These are phyloP conservation scores for Linum tenue DNA, from an alignment of 345 rosid genomes.

Conservation along the genomic window DNA sequence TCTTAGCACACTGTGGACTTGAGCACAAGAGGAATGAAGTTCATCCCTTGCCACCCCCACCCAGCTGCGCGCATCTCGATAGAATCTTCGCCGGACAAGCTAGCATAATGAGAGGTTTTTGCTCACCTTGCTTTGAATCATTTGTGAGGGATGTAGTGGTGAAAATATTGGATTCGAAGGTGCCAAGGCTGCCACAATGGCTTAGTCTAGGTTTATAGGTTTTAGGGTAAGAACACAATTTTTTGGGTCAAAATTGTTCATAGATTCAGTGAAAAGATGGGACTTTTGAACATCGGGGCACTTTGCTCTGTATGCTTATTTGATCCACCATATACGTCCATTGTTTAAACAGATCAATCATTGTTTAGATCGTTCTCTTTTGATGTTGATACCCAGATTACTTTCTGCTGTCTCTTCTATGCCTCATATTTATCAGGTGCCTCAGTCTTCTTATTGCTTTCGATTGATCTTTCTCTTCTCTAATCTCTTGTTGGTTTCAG, in stretches of 20 bases:
- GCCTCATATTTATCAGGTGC: no score
- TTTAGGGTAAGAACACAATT: constrained; percentile 6
- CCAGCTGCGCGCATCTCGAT: constrained; percentile 45
- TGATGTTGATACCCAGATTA: no score
- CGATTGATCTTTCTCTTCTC: no score
- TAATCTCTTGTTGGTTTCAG: no score
- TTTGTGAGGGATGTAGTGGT: constrained; percentile 74
- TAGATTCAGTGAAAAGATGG: neutral
- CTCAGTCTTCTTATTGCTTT: no score
- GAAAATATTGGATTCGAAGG: constrained; percentile 63
- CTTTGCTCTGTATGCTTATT: neutral
- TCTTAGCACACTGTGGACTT: constrained; percentile 78
- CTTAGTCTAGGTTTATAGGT: constrained; percentile 70
- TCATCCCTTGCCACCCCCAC: constrained; percentile 33
- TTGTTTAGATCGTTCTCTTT: neutral
- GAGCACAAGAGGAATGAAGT: constrained; percentile 64
- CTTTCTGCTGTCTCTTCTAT: neutral
- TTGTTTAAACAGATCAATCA: neutral
- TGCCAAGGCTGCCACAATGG: constrained; percentile 61
- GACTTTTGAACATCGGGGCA: neutral
- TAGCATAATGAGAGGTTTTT: constrained; percentile 69
- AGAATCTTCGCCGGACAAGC: constrained; percentile 38
- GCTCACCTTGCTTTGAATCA: constrained; percentile 77
- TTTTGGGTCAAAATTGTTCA: neutral
- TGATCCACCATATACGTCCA: neutral